Conservation (phyloP, 1,284 basidiomycete species). For the Ceratorhiza oryzae-sativae region DNA sequence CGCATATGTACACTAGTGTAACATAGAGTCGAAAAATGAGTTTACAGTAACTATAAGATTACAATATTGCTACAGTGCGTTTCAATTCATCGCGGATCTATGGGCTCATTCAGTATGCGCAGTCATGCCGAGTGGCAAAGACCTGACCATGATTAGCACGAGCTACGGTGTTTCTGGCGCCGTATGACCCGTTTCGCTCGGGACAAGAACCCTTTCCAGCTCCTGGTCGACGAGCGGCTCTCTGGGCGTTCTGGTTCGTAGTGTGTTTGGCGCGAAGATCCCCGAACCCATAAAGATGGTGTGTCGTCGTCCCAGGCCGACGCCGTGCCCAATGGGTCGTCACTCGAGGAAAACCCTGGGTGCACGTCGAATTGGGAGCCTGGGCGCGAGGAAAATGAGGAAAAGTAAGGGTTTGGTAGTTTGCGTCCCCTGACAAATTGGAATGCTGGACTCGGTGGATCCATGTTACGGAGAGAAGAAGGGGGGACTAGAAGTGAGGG, state of each 20-base stretch:
- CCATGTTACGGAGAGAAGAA: not conserved
- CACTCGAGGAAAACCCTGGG: not conserved
- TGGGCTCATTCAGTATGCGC: not conserved
- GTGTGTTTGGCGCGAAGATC: conserved; percentile 2
- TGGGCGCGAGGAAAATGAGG: conserved; percentile 5
- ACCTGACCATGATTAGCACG: not conserved
- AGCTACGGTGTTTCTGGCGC: not conserved
- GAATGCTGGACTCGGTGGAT: not conserved
- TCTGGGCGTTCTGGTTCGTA: not conserved
- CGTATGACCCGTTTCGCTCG: conserved; percentile 12
- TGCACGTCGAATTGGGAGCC: not conserved
- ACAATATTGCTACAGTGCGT: conserved; percentile 4
- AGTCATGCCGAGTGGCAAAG: not conserved
- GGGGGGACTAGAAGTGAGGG: not conserved
- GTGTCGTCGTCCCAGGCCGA: conserved; percentile 11
- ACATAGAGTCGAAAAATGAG: conserved; percentile 14
- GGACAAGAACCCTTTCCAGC: conserved; percentile 12
- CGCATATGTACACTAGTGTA: conserved; percentile 36
- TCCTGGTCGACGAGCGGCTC: not conserved
- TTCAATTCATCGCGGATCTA: not conserved
- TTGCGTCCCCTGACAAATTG: conserved; percentile 28
- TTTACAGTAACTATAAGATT: not conserved
- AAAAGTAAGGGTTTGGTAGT: conserved; percentile 32
- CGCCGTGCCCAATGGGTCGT: not conserved
- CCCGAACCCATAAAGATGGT: not conserved